phyloP scores from a whole-genome alignment of 176 grass and related monocot species.

The Juncus inflexus region DNA sequence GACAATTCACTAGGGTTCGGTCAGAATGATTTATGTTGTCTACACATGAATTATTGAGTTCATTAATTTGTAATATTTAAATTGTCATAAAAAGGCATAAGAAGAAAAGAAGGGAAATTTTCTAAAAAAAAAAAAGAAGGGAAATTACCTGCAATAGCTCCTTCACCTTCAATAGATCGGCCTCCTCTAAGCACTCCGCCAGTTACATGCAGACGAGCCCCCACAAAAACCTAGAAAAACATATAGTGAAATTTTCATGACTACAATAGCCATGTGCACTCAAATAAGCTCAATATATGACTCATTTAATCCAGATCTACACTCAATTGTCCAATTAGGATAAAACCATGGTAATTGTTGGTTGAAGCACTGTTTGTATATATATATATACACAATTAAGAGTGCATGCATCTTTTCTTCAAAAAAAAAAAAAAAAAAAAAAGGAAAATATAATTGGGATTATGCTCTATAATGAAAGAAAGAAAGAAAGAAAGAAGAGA shows the following conservation, averaged over 20 bases:
- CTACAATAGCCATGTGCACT: constrained; percentile 10
- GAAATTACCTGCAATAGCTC: constrained; percentile 70
- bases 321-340: not conserved
- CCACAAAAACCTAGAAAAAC: constrained; percentile 80
- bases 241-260: constrained; percentile 37
- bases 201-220: constrained; percentile 95
- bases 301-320: not conserved
- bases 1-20: too few relatives aligned
- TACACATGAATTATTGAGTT: too few relatives aligned
- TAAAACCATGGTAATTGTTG: not conserved
- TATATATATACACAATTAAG: not conserved
- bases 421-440: constrained; percentile 12
- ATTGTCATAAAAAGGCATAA: not conserved
- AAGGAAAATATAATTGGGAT: not conserved
- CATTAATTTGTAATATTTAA: not conserved
- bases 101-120: not conserved
- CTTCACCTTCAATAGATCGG: constrained; percentile 86
- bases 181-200: constrained; percentile 96
- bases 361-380: not conserved
- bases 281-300: not conserved
- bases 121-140: not conserved
- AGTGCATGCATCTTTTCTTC: not conserved
- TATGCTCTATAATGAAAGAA: not conserved
- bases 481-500: constrained; percentile 22
- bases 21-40: too few relatives aligned